Conservation (phyloP, 2,329 filamentous ascomycete genomes). For the Eurotiales sp. region DNA sequence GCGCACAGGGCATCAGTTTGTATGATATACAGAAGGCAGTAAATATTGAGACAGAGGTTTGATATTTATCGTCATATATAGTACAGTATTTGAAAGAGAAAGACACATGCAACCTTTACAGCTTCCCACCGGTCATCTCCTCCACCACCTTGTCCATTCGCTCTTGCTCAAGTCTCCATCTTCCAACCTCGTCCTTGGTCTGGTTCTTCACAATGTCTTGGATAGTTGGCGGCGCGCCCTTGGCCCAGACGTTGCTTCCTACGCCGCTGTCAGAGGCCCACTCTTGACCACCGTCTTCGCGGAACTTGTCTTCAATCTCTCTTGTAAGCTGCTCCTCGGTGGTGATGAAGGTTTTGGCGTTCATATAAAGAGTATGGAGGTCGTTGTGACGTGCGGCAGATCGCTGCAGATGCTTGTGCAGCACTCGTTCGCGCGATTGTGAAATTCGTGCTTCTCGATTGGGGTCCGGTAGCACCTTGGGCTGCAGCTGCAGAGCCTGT, state of each 20-base stretch:
- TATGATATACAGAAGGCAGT: neutral
- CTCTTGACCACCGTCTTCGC: slow-evolving; percentile 50
- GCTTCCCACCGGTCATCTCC: slow-evolving; percentile 64
- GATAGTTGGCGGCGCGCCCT: slow-evolving; percentile 43
- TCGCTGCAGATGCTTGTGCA: slow-evolving; percentile 48
- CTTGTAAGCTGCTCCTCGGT: slow-evolving; percentile 71
- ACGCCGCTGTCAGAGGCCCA: slow-evolving; percentile 40
- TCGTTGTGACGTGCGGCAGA: slow-evolving; percentile 62
- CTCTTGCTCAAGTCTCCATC: slow-evolving; percentile 48
- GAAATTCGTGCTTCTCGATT: slow-evolving; percentile 54
- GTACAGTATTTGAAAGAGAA: neutral
- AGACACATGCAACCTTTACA: slow-evolving; percentile 29
- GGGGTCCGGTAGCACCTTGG: slow-evolving; percentile 58
- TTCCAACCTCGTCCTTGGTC: slow-evolving; percentile 30
- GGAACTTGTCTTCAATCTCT: slow-evolving; percentile 73
- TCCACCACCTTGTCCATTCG: slow-evolving; percentile 63
- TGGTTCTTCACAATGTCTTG: slow-evolving; percentile 27
- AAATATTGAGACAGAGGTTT: too few relatives aligned
- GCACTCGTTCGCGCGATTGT: slow-evolving; percentile 35
- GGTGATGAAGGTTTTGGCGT: slow-evolving; percentile 82
- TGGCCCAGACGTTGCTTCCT: slow-evolving; percentile 52
- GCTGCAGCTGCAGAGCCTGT: slow-evolving; percentile 48
- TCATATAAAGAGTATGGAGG: slow-evolving; percentile 84
- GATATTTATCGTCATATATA: too few relatives aligned
- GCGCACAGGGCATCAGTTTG: neutral